Base-by-base conservation (phyloP, 2,329 filamentous ascomycete species). In the Colletotrichum euphorbiae region DNA sequence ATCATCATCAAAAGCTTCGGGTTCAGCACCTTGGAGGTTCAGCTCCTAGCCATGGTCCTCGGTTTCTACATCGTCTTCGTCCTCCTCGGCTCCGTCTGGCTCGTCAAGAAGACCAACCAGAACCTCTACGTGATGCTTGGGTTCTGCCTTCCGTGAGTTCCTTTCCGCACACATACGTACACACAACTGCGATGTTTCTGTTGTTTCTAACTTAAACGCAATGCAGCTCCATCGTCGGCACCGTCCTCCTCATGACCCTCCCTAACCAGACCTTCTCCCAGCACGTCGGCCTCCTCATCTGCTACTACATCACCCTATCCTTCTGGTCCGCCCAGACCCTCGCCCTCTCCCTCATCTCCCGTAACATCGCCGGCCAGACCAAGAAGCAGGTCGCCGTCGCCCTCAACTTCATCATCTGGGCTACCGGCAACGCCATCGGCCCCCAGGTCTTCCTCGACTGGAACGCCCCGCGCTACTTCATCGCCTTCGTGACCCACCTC, bases 261-360 rank as follows among this genome's bases (percentile, higher is more conserved):
- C 77, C 85, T 21, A 89, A 90, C 71, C 81, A 83, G 6, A 86
- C 81, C 48, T 82, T 83, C 40, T 77, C 84, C 8, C 89, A 87
- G 42, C 85, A 90, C 77, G 84, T 90, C 31, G 91, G 91, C 6
- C 83, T 94, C 0, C 80, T 93, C 13, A 87, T 93, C 73, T 87
- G 84, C 74, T 94, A 93, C 82, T 94, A 93, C 79, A 90, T 93
- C 69, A 90, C 89, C 0, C 83, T 93, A 17, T 92, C 89, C 5
- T 94, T 94, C 84, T 93, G 91, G 91, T 89, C 91, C 0, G 90
- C 90, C 0, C 87, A 91, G 73, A 91, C 89, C 2, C 80, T 93
- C 12, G 82, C 85, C 7, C 84, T 93, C 72, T 90, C 89, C 13
- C 85, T 93, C 81, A 84, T 92, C 64, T 88, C 87, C 0, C 85